Evolutionary conservation across 176 grass and related monocot genomes (phyloP), one percentile per base, ranked within the genome.

Genomic region (Oryza meridionalis): DNA sequence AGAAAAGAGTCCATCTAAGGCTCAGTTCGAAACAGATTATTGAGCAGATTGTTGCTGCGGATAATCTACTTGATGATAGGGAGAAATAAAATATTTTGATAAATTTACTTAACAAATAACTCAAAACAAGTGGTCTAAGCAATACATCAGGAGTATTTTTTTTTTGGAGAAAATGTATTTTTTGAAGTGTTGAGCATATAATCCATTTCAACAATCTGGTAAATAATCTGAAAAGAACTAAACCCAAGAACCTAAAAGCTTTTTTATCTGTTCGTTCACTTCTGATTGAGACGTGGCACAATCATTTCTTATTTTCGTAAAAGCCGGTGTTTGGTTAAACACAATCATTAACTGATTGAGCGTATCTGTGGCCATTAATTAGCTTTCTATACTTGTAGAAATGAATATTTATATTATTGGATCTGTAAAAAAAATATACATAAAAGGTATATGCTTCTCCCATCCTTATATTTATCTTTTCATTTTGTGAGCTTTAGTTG

Each of bases 401-500:
- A 53, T 80, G 43, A 38, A 77, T 55, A 2, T 26, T 21, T 43
- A 43, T 43, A 63, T 49, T 19, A 4, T 72, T 7, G 21, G 24
- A 46, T 79, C 21, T 35, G 9, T 62, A 50, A 27, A 85, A 13
- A 85, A 65, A 12, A 64, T 79, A 0, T 4, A 40, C 5, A 0
- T 53, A 65, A 80, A 9, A 13, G 10, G 15, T 78, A 9, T 72
- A 37, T 79, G 49, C 4, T 65, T 64, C 38, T 14, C 27, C 43
- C 42, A 55, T 68, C 55, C 25, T 72, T 49, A 22, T 61, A 72
- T 81, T 64, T 49, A 79, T 73, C 25, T 64, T 50, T 83, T 77
- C 26, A 50, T 72, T 73, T 66, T 65, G 14, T 47, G 40, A 32
- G 29, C 45, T 55, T 49, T 25, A 69, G 63, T 27, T 44, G 12